Conservation (phyloP, 371 early-diverging fungal species). For the Mucor lusitanicus region DNA sequence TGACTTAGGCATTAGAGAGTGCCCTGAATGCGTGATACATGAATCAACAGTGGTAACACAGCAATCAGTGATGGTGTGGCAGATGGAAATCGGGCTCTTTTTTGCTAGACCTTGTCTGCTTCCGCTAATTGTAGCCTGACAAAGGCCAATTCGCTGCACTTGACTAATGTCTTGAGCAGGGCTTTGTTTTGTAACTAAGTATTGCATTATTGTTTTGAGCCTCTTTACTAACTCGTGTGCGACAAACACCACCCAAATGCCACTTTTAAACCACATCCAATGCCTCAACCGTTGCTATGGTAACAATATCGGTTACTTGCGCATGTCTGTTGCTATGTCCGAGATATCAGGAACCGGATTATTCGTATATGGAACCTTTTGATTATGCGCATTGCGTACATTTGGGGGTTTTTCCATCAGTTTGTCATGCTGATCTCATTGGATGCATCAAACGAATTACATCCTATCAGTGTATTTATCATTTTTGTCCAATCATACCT, state of each 20-base stretch:
- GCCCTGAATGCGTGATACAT: not conserved
- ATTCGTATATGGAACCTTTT: not conserved
- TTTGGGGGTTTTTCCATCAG: not conserved
- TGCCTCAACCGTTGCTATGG: not conserved
- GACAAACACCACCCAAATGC: not conserved
- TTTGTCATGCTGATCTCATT: not conserved
- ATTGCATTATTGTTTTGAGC: no score
- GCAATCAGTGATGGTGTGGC: not conserved
- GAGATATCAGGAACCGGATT: not conserved
- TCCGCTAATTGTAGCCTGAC: not conserved
- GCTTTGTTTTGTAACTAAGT: not conserved
- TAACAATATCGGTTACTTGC: not conserved
- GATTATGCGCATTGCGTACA: not conserved
- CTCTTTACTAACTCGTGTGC: not conserved
- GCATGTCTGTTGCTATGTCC: not conserved
- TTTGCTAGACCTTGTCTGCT: not conserved
- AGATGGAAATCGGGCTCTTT: no score
- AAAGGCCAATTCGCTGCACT: not conserved
- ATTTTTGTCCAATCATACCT: conserved; percentile 9
- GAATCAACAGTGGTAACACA: not conserved
- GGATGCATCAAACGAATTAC: not conserved
- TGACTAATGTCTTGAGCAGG: not conserved
- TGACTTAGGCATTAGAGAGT: no score
- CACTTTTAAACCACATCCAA: not conserved
- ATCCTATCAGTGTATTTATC: not conserved